Evolutionary conservation across 768 basidiomycete genomes (phyloP).

Genomic region (Pulveroboletus frians): DNA sequence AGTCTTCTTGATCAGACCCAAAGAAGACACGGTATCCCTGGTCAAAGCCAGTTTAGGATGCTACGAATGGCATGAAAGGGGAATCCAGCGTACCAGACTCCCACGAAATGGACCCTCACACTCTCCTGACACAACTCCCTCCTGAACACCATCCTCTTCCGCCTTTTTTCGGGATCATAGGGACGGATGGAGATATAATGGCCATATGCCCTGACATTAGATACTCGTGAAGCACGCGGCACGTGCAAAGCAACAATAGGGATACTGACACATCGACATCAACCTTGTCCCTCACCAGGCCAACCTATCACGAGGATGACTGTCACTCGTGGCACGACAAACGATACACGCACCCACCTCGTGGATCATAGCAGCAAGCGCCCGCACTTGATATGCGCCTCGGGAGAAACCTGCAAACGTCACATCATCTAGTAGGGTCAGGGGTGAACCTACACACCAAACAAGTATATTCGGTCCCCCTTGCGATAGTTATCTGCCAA

Average conservation of each 20-base stretch:
- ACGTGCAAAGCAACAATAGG: not conserved
- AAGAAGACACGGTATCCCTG: not conserved
- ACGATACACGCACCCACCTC: not conserved
- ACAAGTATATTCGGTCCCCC: not conserved
- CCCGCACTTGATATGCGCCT: not conserved
- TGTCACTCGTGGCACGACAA: not conserved
- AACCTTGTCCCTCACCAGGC: not conserved
- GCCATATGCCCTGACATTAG: not conserved
- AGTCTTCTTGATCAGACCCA: not conserved
- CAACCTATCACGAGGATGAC: not conserved
- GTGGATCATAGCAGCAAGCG: not conserved
- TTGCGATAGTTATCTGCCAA: not conserved
- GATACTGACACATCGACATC: not conserved
- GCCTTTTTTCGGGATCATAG: not conserved
- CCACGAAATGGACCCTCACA: not conserved
- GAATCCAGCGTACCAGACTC: not conserved
- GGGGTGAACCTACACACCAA: not conserved
- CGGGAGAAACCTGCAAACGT: not conserved
- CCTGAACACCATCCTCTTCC: not conserved
- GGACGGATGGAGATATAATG: not conserved
- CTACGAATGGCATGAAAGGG: not conserved
- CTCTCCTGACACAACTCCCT: not conserved
- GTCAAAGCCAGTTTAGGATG: not conserved
- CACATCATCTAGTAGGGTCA: not conserved
- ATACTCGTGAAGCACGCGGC: not conserved